Evolutionary conservation across 2,329 filamentous ascomycete genomes (phyloP).

Genomic region (Drechmeria coniospora): DNA sequence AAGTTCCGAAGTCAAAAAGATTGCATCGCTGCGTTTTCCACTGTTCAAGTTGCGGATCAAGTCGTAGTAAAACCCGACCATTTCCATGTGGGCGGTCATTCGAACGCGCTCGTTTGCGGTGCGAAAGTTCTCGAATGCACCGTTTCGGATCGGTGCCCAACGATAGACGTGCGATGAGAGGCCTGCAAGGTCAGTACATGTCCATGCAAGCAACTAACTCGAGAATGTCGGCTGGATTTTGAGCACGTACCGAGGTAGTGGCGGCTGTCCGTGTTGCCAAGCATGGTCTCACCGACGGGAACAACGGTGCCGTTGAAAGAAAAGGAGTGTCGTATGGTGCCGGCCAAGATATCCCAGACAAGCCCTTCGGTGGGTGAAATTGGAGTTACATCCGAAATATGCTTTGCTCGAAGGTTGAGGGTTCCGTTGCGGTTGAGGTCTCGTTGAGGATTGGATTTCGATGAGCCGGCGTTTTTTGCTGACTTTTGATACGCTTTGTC

Average conservation of each 20-base stretch:
- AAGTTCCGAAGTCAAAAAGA: background rate
- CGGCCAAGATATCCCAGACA: slow-evolving; percentile 31
- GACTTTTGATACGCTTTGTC: slow-evolving; percentile 18
- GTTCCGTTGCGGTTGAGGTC: slow-evolving; percentile 19
- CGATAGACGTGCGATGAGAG: slow-evolving; percentile 22
- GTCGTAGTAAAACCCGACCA: slow-evolving; percentile 27
- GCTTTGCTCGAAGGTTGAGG: slow-evolving; percentile 18
- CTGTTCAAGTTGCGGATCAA: slow-evolving; percentile 29
- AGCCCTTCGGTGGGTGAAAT: slow-evolving; percentile 36
- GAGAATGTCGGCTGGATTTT: no score
- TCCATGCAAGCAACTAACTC: no score
- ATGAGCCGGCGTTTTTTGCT: background rate
- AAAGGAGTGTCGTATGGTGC: slow-evolving; percentile 28
- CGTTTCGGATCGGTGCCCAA: slow-evolving; percentile 22
- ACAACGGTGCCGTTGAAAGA: slow-evolving; percentile 35
- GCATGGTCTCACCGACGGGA: slow-evolving; percentile 31
- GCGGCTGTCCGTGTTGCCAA: slow-evolving; percentile 26
- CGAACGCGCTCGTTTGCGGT: slow-evolving; percentile 25
- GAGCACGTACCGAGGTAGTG: slow-evolving; percentile 24
- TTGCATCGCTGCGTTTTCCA: background rate
- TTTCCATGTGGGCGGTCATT: slow-evolving; percentile 22
- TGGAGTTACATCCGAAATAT: slow-evolving; percentile 35
- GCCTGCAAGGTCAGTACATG: slow-evolving; percentile 8
- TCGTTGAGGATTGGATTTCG: background rate
- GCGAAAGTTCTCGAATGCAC: slow-evolving; percentile 18